A percentile compares a stretch with the other conserved stretches of the same genome.
Evolutionary conservation across 805 yeast species (phyloP).

Genomic region (Wickerhamomyces mucosus): DNA sequence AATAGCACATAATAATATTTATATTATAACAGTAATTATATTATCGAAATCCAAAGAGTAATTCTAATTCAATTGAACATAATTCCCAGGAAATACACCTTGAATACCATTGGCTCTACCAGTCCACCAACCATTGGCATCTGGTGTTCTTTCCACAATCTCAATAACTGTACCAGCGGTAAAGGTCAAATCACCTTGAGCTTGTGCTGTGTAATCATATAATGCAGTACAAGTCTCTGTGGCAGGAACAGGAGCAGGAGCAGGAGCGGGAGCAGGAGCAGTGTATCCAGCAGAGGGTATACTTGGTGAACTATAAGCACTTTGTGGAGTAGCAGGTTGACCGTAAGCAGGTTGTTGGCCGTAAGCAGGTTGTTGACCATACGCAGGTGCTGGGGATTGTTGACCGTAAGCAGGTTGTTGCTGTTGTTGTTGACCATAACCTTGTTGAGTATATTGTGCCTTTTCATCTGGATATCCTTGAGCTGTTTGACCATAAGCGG

Average conservation of each 20-base stretch:
- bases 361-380: constrained; percentile 19
- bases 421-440: too few species aligned
- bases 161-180: constrained; percentile 83
- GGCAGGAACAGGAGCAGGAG: constrained; percentile 27
- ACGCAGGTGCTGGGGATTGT: constrained; percentile 15
- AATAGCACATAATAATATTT: too few species aligned
- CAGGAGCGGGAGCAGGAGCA: constrained; percentile 18
- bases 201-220: constrained; percentile 88
- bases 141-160: constrained; percentile 71
- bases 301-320: constrained; percentile 21
- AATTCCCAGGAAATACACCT: constrained; percentile 95
- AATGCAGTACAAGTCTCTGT: constrained; percentile 75
- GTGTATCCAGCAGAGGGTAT: constrained; percentile 17
- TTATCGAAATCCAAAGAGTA: too few species aligned
- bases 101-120: constrained; percentile 76
- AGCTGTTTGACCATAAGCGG: constrained; percentile 24
- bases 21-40: too few species aligned
- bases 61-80: constrained; percentile 64
- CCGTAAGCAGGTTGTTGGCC: constrained; percentile 17
- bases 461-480: constrained; percentile 26
- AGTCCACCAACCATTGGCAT: constrained; percentile 97
- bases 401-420: constrained; percentile 18
- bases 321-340: constrained; percentile 19
- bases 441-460: constrained; percentile 21
- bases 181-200: constrained; percentile 83